Base-by-base conservation (phyloP, 2,329 filamentous ascomycete genomes). In the Penicillium sp. region DNA sequence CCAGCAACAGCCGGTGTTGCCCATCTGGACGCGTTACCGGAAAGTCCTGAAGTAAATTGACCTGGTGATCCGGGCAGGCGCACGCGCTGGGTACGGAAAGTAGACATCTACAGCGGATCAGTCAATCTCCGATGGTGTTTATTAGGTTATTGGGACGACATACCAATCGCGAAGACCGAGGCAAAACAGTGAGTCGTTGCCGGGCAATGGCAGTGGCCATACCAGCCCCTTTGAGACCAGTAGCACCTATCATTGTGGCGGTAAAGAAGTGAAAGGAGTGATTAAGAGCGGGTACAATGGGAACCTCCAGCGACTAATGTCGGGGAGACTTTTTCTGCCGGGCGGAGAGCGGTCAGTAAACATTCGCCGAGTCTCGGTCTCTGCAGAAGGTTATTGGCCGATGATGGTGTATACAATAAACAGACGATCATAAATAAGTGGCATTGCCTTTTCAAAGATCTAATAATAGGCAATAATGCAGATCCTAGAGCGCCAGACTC, bases 161-260 rank as follows among this genome's bases (percentile, higher is more conserved):
- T 68, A 77, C 76, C 65, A 71, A 71, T 68, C 74, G 70, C 54
- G 65, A 64, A 29, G 70, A 70, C 55, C 65, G 67, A 24, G 68
- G 61, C 42, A 68, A 63, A 24, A 64, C 57, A 59, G 65, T 56
- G 54, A 69, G 63, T 58, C 65, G 63, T 63, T 69, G 67, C 55
- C 65, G 71, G 52, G 66, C 63, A 58, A 71, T 53, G 45, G 74
- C 76, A 62, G 79, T 71, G 62, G 78, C 74, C 52, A 78, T 76
- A 68, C 73, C 71, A 57, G 79, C 76, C 73, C 76, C 79, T 60
- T 79, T 74, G 54, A 85, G 66, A 64, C 82, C 80, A 79, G 79
- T 79, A 64, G 81, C 81, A 68, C 81, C 80, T 69, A 86, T 75
- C 84, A 87, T 87, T 65, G 67, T 71, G 46, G 31, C 51, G 33